Evolutionary conservation across 1,284 basidiomycete species (phyloP).

Genomic region (Microbotryomycetes sp.): DNA sequence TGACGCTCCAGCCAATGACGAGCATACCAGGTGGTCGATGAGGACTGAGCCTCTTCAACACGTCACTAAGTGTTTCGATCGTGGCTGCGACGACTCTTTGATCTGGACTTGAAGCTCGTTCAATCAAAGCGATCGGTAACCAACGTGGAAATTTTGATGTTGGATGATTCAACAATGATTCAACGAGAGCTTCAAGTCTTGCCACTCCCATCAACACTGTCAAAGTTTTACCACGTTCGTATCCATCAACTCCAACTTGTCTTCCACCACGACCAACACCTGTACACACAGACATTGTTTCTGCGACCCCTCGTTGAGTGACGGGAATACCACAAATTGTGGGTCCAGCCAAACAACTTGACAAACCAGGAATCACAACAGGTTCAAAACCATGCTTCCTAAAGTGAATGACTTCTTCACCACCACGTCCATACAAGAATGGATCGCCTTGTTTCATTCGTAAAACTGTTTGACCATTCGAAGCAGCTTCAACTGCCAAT

Average conservation of each 20-base stretch:
- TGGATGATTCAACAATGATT: conserved; percentile 18
- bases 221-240: conserved; percentile 71
- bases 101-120: conserved; percentile 85
- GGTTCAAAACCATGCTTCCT: conserved; percentile 73
- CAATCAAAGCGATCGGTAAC: conserved; percentile 84
- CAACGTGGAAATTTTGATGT: conserved; percentile 59
- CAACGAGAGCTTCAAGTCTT: conserved; percentile 42
- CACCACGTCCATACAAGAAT: conserved; percentile 85
- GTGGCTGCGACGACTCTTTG: conserved; percentile 81
- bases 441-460: conserved; percentile 96
- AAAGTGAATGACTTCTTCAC: conserved; percentile 91
- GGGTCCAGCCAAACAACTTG: conserved; percentile 80
- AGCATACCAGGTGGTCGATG: conserved; percentile 95
- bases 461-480: conserved; percentile 75
- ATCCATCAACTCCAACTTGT: conserved; percentile 76
- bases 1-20: conserved; percentile 77
- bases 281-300: conserved; percentile 81
- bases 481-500: conserved; percentile 73
- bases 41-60: conserved; percentile 67
- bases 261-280: conserved; percentile 85
- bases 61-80: conserved; percentile 61
- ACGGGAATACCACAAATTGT: conserved; percentile 85
- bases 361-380: conserved; percentile 81
- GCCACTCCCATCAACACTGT: conserved; percentile 94
- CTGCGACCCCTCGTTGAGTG: conserved; percentile 89